Base-by-base conservation (phyloP, 1,284 basidiomycete species). In the Heterobasidion annosum region DNA sequence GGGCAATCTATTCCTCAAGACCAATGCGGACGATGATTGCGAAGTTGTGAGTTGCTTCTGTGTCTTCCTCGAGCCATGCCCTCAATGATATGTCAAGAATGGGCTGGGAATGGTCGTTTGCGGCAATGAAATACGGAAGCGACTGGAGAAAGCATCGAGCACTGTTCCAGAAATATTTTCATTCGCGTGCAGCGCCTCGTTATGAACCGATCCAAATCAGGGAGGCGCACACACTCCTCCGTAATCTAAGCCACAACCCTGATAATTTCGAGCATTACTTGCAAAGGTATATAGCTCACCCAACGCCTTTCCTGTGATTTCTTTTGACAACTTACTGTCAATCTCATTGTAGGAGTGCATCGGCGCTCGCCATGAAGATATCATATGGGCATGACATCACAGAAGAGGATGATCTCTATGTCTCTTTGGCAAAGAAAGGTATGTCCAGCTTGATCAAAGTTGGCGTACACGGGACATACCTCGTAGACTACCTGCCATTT, bases 31-130 rank as follows among this genome's bases (percentile, higher is more conserved):
- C 12, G 12, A 42, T 34, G 19, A n/a, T 43, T 34, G 25, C 12
- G 12, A 16, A 42, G 4, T 12, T 44, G 50, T 43, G 32, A 16
- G 50, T 49, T 13, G 48, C 13, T 48, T 8, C 18, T 48, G 18
- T 13, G n/a, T 15, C 46, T 48, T 6, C 25, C 25, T 25, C 25
- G 25, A 25, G 25, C 25, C n/a, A 48, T 19, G 15, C 25, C 13
- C 10, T 37, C 48, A 50, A 52, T 7, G 8, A 18, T 46, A 58
- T 48, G 51, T 48, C 34, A 25, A 79, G 78, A 44, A 76, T 78
- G 60, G 75, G 76, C 7, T 77, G 72, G 69, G 67, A 73, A 57
- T 77, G 74, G 73, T 60, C 77, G 0, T 77, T 78, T 61, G 74
- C 74, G 4, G 68, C 71, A 12, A 73, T 73, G 71, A 62, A 63